A percentile compares a stretch with the other conserved stretches of the same genome.
phyloP scores from a whole-genome alignment of 352 stramenopile species.

The Discostella stelligera region DNA sequence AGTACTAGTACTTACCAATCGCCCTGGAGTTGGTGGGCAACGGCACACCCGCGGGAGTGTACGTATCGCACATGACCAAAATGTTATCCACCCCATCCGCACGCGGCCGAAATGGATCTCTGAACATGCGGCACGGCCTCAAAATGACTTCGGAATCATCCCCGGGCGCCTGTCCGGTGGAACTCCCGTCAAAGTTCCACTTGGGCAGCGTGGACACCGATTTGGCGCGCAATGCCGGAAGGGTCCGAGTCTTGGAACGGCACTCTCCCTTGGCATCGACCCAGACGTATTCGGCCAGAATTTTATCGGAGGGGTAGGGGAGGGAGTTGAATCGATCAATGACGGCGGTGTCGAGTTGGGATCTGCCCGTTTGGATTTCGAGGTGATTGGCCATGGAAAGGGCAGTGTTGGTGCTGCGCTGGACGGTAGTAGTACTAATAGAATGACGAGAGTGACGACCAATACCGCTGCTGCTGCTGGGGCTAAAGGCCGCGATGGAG shows the following conservation, averaged over 20 bases:
- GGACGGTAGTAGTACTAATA: slow-evolving; percentile 6
- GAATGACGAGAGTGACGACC: slow-evolving; percentile 11
- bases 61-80: slow-evolving; percentile 96
- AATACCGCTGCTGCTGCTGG: background rate
- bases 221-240: slow-evolving; percentile 72
- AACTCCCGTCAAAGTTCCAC: slow-evolving; percentile 98
- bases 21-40: slow-evolving; percentile 90
- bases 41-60: slow-evolving; percentile 91
- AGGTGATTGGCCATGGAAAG: slow-evolving; percentile 35
- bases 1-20: slow-evolving; percentile 57
- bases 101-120: slow-evolving; percentile 91
- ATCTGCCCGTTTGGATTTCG: slow-evolving; percentile 55
- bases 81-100: slow-evolving; percentile 89
- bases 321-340: slow-evolving; percentile 64
- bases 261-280: slow-evolving; percentile 91
- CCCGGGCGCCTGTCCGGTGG: slow-evolving; percentile 93
- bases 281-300: slow-evolving; percentile 93
- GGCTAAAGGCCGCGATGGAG: slow-evolving; percentile 52
- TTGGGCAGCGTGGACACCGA: slow-evolving; percentile 87
- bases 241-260: slow-evolving; percentile 92
- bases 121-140: slow-evolving; percentile 89
- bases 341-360: slow-evolving; percentile 67
- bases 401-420: background rate
- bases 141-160: slow-evolving; percentile 96
- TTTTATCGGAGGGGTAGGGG: slow-evolving; percentile 68